Evolutionary conservation across 441 rosid species (phyloP), one percentile per base, ranked within the genome.

Genomic region (Kokia cookei): DNA sequence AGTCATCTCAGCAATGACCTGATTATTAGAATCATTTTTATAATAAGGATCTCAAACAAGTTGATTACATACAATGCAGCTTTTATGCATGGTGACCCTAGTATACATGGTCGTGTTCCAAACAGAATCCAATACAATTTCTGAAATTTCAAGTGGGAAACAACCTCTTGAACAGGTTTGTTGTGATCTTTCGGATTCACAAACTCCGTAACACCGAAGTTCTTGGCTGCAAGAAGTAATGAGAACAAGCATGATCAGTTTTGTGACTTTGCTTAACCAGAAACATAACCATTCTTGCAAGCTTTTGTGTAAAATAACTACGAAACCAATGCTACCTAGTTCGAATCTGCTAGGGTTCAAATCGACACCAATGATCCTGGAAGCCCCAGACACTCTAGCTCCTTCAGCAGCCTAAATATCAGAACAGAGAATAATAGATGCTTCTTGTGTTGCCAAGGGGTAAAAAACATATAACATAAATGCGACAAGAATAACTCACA

Each of bases 311-410:
- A 4, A 48, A 13, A 4, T 26, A 64, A 14, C n/a, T 2, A 17
- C 32, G 13, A 65, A 55, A 24, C 42, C 13, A 65, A 53, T 26
- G 5, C 4, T 80, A 92, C 97, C 96, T 84, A 79, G 78, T 4
- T 84, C 77, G 22, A 94, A 90, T 74, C 89, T 84, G 2, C 26
- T 75, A 0, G 97, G 47, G 78, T 94, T 92, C 73, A 90, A 79
- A 80, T 94, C 97, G 68, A 92, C 93, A 70, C 94, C 97, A 43
- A 94, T 94, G 61, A 94, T 80, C 86, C 93, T 89, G 0, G 88
- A 82, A 62, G 97, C 97, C 66, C 97, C 97, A 1, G 87, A 69
- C 0, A 92, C 66, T 69, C 96, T 87, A 42, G 98, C 96, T 12
- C 96, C 98, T 78, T 92, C 96, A 7, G 91, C 93, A 82, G 96